A percentile compares a stretch with the other conserved stretches of the same genome.
phyloP scores from a whole-genome alignment of 305 asterid species.

The Solanum chacoense region DNA sequence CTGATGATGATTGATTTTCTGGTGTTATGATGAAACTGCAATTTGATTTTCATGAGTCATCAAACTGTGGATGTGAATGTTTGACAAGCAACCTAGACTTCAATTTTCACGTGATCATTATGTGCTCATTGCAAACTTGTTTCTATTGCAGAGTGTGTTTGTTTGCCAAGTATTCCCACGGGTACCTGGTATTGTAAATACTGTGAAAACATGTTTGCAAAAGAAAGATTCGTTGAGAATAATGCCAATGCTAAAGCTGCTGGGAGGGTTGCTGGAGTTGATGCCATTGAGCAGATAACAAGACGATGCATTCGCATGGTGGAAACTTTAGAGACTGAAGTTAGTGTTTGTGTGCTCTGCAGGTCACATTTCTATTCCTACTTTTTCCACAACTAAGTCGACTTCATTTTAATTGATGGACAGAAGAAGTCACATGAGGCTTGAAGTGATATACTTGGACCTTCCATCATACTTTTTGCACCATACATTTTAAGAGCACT shows the following conservation, averaged over 20 bases:
- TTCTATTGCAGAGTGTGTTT: slow-evolving; percentile 53
- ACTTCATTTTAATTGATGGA: background rate
- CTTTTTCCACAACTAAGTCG: background rate
- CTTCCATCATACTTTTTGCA: background rate
- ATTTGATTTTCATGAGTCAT: background rate
- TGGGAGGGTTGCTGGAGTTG: slow-evolving; percentile 72
- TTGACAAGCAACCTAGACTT: background rate
- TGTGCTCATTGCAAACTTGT: background rate
- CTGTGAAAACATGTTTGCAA: slow-evolving; percentile 50
- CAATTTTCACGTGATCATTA: background rate
- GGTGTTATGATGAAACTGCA: background rate
- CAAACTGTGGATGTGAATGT: background rate
- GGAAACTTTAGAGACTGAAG: slow-evolving; percentile 37
- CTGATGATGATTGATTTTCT: background rate
- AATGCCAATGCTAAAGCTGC: slow-evolving; percentile 78
- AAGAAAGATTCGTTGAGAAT: slow-evolving; percentile 40
- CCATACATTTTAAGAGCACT: background rate
- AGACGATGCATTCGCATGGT: slow-evolving; percentile 60
- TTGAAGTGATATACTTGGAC: background rate
- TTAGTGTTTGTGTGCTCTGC: slow-evolving; percentile 82
- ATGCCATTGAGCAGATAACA: slow-evolving; percentile 60
- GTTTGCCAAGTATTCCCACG: slow-evolving; percentile 38
- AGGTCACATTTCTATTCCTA: slow-evolving; percentile 30
- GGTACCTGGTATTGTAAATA: slow-evolving; percentile 73
- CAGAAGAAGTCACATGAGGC: background rate